Evolutionary conservation across 2,329 filamentous ascomycete species (phyloP).

Genomic region (Cordyceps fumosorosea): DNA sequence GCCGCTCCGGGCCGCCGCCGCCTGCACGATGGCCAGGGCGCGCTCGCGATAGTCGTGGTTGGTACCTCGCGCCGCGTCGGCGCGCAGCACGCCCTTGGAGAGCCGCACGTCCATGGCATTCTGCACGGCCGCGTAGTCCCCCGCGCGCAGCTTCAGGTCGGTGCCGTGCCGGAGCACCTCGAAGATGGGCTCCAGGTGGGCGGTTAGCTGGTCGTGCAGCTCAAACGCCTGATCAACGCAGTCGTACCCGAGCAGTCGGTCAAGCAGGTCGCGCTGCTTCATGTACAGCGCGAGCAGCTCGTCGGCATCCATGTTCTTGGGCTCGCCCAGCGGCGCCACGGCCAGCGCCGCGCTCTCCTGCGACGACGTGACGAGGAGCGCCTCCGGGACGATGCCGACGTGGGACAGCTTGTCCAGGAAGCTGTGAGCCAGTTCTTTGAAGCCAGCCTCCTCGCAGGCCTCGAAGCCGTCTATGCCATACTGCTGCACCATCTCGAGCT

Average conservation of each 20-base stretch:
- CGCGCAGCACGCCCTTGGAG: neutral
- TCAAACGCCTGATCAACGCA: neutral
- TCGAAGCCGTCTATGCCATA: neutral
- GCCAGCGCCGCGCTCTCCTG: neutral
- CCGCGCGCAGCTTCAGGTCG: neutral
- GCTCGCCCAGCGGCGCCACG: neutral
- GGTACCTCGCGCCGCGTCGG: neutral
- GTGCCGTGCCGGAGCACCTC: neutral
- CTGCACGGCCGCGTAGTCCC: neutral
- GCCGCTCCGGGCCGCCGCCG: neutral
- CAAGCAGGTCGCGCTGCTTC: neutral
- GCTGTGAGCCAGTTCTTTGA: neutral
- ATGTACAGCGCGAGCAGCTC: neutral
- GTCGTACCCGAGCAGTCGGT: neutral
- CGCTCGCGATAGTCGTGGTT: neutral
- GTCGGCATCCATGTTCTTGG: neutral
- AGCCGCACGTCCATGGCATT: neutral
- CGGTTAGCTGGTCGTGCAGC: neutral
- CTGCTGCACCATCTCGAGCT: neutral
- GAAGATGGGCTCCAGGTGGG: neutral
- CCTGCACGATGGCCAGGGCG: neutral
- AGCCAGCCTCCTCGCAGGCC: neutral
- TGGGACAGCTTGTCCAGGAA: neutral
- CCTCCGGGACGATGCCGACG: neutral
- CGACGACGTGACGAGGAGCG: neutral